Conservation (phyloP, 495 filamentous ascomycete genomes). For the Mytilinidion resinicola region DNA sequence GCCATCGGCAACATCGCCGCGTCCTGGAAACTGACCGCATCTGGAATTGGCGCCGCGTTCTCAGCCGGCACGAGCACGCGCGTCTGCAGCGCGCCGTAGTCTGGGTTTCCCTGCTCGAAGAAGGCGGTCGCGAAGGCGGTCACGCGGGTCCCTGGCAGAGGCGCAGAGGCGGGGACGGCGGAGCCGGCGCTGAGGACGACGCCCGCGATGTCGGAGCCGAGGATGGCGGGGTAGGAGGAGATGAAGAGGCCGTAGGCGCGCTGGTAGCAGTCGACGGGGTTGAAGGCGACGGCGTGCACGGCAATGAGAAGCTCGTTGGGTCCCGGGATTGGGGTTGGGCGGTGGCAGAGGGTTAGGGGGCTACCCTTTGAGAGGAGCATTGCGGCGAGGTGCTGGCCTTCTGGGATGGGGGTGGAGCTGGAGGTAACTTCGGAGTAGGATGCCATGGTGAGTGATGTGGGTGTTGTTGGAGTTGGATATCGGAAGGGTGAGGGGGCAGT, state of each 20-base stretch:
- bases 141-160: slow-evolving; percentile 38
- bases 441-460: too few species aligned
- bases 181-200: slow-evolving; percentile 37
- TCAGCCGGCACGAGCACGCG: slow-evolving; percentile 36
- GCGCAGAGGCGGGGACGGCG: slow-evolving; percentile 30
- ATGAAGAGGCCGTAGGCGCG: slow-evolving; percentile 40
- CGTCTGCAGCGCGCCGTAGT: slow-evolving; percentile 44
- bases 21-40: slow-evolving; percentile 39
- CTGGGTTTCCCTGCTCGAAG: slow-evolving; percentile 29
- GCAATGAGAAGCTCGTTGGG: slow-evolving; percentile 45
- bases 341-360: slow-evolving; percentile 34
- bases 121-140: slow-evolving; percentile 40
- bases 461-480: too few species aligned
- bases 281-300: slow-evolving; percentile 48
- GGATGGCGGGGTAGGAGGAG: slow-evolving; percentile 36
- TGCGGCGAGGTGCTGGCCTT: slow-evolving; percentile 40
- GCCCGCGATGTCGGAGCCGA: slow-evolving; percentile 42
- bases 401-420: too few species aligned
- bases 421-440: too few species aligned
- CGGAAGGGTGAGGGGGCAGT: too few species aligned
- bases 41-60: slow-evolving; percentile 36
- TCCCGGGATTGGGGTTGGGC: slow-evolving; percentile 42
- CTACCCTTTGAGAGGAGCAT: slow-evolving; percentile 33
- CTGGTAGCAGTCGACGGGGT: slow-evolving; percentile 41
- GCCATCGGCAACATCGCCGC: slow-evolving; percentile 44